Evolutionary conservation across 371 early-diverging fungal genomes (phyloP).

Genomic region (Mucor plumbeus): DNA sequence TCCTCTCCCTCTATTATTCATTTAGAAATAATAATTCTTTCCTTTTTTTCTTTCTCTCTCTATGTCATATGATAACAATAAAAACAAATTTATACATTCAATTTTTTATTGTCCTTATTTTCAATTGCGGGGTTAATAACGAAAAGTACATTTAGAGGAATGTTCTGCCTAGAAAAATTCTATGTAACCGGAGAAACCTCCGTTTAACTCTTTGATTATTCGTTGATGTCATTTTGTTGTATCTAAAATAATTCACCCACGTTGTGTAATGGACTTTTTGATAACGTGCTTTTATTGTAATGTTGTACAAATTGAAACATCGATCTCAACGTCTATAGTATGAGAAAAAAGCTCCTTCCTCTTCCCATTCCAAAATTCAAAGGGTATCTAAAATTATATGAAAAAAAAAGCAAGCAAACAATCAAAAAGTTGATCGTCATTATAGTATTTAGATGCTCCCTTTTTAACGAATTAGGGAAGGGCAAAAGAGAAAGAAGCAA

Average conservation of each 20-base stretch:
- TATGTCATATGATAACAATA: conserved; percentile 7
- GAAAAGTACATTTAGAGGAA: neutral
- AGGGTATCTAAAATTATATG: neutral
- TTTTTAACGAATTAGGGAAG: neutral
- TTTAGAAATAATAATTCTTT: neutral
- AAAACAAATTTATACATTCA: neutral
- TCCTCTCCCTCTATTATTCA: conserved; percentile 3
- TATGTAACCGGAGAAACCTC: neutral
- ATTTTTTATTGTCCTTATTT: neutral
- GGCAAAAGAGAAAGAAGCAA: neutral
- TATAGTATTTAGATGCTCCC: too few relatives aligned
- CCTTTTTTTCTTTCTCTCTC: neutral
- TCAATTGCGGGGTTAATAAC: neutral
- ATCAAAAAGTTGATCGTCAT: too few relatives aligned
- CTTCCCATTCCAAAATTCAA: too few relatives aligned
- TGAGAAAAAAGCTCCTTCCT: neutral
- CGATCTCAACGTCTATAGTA: neutral
- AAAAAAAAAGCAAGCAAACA: too few relatives aligned
- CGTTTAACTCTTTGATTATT: neutral
- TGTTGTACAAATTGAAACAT: conserved; percentile 1
- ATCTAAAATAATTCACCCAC: neutral
- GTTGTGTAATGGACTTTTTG: conserved; percentile 5
- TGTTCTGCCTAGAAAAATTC: neutral
- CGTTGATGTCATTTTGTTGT: conserved; percentile 2
- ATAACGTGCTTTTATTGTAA: neutral